phyloP scores from a whole-genome alignment of 2,329 filamentous ascomycete genomes.

The Fusarium sp. region DNA sequence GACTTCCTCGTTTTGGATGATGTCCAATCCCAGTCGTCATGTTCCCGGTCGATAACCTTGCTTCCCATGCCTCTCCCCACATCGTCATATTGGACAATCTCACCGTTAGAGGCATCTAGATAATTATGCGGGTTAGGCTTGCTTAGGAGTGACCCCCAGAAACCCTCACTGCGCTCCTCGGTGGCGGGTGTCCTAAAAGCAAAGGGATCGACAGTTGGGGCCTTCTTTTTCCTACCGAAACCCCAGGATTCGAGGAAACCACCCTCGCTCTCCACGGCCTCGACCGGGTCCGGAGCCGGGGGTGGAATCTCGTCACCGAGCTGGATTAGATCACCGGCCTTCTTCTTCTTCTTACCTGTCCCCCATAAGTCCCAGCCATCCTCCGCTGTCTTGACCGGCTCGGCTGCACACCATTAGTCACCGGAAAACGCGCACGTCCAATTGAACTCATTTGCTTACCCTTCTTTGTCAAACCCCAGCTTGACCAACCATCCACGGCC shows the following conservation, averaged over 20 bases:
- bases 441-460: slow-evolving; percentile 38
- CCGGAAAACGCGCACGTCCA: slow-evolving; percentile 9
- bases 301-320: slow-evolving; percentile 49
- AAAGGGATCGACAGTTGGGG: slow-evolving; percentile 39
- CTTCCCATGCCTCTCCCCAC: slow-evolving; percentile 58
- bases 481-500: slow-evolving; percentile 34
- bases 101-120: slow-evolving; percentile 56
- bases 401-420: slow-evolving; percentile 20
- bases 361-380: slow-evolving; percentile 47
- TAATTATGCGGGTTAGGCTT: slow-evolving; percentile 64
- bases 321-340: slow-evolving; percentile 53
- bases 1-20: slow-evolving; percentile 59
- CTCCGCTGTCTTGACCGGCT: slow-evolving; percentile 30
- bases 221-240: slow-evolving; percentile 63
- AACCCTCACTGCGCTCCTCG: slow-evolving; percentile 58
- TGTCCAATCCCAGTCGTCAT: slow-evolving; percentile 59
- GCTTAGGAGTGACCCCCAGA: slow-evolving; percentile 51
- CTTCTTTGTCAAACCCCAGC: slow-evolving; percentile 41
- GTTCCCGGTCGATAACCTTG: slow-evolving; percentile 58
- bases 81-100: slow-evolving; percentile 61
- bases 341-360: slow-evolving; percentile 58
- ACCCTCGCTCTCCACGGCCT: slow-evolving; percentile 54
- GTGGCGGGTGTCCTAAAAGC: slow-evolving; percentile 56
- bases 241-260: slow-evolving; percentile 70
- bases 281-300: slow-evolving; percentile 47